These are phyloP conservation scores for Cladophialophora carrionii DNA, from an alignment of 2,329 filamentous ascomycete genomes.

Conservation along the genomic window DNA sequence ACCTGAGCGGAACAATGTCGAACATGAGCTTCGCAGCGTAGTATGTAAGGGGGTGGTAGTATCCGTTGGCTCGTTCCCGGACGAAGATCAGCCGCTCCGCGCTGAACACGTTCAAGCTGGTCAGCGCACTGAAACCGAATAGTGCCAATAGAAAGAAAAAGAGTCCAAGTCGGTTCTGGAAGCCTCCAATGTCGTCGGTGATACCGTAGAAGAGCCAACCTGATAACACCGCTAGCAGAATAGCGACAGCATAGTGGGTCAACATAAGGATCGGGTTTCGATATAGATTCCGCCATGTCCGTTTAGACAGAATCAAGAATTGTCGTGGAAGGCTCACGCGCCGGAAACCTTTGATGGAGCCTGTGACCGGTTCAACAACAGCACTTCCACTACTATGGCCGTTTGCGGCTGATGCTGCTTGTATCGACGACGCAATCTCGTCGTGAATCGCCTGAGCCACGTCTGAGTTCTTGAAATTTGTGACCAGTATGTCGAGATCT, in stretches of 20 bases:
- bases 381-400: conserved; percentile 61
- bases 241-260: conserved; percentile 96
- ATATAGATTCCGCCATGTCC: conserved; percentile 97
- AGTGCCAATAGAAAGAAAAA: conserved; percentile 97
- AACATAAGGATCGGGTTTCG: conserved; percentile 98
- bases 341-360: conserved; percentile 74
- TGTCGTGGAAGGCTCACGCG: conserved; percentile 79
- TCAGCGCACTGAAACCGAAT: conserved; percentile 95
- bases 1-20: conserved; percentile 89
- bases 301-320: conserved; percentile 83
- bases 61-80: conserved; percentile 91
- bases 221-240: conserved; percentile 88
- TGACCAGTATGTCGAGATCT: conserved; percentile 80
- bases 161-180: conserved; percentile 93
- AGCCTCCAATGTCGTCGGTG: conserved; percentile 93
- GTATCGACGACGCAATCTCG: conserved; percentile 74
- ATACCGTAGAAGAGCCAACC: conserved; percentile 96
- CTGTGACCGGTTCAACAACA: conserved; percentile 47
- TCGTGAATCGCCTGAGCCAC: conserved; percentile 74
- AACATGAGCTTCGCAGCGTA: conserved; percentile 97
- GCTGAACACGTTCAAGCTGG: conserved; percentile 90
- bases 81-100: conserved; percentile 88
- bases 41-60: conserved; percentile 92
- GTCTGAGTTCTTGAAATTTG: conserved; percentile 74
- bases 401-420: conserved; percentile 68